A percentile compares a stretch with the other conserved stretches of the same genome.
Conservation (phyloP, 306 rosid species). For the Cicer pinnatifidum region DNA sequence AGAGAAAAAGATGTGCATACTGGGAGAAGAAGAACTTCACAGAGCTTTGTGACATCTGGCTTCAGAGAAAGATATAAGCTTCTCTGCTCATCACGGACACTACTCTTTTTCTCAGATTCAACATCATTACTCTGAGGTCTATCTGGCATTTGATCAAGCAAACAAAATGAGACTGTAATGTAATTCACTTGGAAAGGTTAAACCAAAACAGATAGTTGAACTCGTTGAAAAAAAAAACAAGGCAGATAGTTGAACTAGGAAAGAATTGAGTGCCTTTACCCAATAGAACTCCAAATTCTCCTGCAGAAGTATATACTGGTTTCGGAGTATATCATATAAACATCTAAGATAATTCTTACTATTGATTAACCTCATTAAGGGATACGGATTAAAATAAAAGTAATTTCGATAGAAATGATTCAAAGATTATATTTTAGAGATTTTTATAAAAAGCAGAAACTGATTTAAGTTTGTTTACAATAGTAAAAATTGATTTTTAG, state of each 20-base stretch:
- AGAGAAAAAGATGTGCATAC: constrained; percentile 44
- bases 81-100: constrained; percentile 45
- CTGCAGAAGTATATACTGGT: constrained; percentile 52
- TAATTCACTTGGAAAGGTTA: constrained; percentile 27
- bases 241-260: constrained; percentile 43
- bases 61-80: constrained; percentile 50
- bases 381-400: background rate
- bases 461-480: background rate
- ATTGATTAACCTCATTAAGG: constrained; percentile 32
- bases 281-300: constrained; percentile 39
- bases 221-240: background rate
- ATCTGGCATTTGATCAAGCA: constrained; percentile 49
- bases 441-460: background rate
- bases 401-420: background rate
- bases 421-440: background rate
- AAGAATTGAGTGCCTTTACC: constrained; percentile 47
- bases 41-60: constrained; percentile 52
- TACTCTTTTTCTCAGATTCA: constrained; percentile 39
- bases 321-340: constrained; percentile 43
- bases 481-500: background rate
- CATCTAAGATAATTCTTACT: constrained; percentile 27
- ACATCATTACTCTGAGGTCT: constrained; percentile 35
- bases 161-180: constrained; percentile 10
- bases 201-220: constrained; percentile 44
- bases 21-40: constrained; percentile 49